Evolutionary conservation across 176 grass and related monocot genomes (phyloP), one percentile per base, ranked within the genome.

Genomic region (Oryza australiensis): DNA sequence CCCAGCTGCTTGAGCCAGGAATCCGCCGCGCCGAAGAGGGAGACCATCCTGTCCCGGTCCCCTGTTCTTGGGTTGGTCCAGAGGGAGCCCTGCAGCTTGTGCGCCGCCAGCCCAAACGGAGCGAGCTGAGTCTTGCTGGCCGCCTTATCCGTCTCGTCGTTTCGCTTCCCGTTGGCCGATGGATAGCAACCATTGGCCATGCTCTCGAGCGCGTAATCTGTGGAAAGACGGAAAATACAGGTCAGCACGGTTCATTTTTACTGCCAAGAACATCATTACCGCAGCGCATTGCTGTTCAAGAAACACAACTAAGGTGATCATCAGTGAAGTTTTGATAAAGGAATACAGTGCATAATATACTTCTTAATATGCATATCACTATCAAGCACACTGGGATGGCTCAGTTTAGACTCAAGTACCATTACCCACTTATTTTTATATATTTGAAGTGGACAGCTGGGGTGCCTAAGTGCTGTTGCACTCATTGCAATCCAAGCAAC

Each of bases 1-100:
- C 85, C 87, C 23, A 99, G 83, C 73, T 99, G 85, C 76, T 88
- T 87, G 15, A 99, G 89, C 96, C 96, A 99, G 28, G 82, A 94
- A 9, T 91, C 74, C 20, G 96, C 93, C 3, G 91, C 85, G 26
- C 59, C 51, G 59, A 90, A 86, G 82, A 99, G 96, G 73, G 60
- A 66, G 43, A 37, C 80, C 10, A 93, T 78, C 45, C 76, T 85
- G 64, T 86, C 85, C 7, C 64, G n/a, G 32, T 99, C 96, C 70
- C 93, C 91, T 12, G 77, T 90, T 62, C 83, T 85, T 60, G 89
- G 85, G 84, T 92, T 92, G 42, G 80, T 90, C 96, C 96, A 99
- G 57, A 99, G 85, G 32, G 74, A 91, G 63, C 87, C 88, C 55
- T 94, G 84, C 45, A 86, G 29, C 55, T 94, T 99, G 68, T 92